Evolutionary conservation across 306 rosid genomes (phyloP).

Genomic region (Echinosophora koreensis): DNA sequence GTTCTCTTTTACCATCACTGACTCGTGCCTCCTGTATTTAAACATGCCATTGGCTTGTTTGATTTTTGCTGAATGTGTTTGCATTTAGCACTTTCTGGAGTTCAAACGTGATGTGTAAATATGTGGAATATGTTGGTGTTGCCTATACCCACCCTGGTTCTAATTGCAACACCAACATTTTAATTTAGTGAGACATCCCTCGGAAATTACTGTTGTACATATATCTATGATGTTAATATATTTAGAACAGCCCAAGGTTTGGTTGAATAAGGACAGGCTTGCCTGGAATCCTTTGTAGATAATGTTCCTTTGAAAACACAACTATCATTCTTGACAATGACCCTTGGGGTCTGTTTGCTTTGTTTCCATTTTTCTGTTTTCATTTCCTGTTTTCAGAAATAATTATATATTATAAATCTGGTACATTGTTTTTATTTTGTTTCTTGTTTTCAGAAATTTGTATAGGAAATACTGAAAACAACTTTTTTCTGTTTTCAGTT

Average conservation of each 20-base stretch:
- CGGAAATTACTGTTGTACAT: background rate
- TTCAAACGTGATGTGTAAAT: conserved; percentile 31
- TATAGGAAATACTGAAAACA: too few species aligned
- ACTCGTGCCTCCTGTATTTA: background rate
- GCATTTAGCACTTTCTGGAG: conserved; percentile 21
- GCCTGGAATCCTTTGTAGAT: background rate
- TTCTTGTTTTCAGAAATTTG: too few species aligned
- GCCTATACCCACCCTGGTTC: background rate
- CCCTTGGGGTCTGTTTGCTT: too few species aligned
- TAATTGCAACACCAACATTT: conserved; percentile 6
- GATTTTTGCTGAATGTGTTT: background rate
- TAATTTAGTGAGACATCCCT: background rate
- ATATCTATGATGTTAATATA: background rate
- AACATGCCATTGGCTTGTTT: background rate
- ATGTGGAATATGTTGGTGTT: conserved; percentile 1
- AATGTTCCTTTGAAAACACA: conserved; percentile 29
- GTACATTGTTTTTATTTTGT: too few species aligned
- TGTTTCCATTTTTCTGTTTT: too few species aligned
- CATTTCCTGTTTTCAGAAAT: too few species aligned
- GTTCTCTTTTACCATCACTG: conserved; percentile 1
- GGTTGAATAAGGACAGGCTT: too few species aligned
- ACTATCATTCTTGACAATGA: background rate
- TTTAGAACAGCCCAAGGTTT: background rate
- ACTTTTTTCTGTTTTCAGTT: too few species aligned
- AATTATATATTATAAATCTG: too few species aligned